Conservation (phyloP, 495 filamentous ascomycete genomes). For the Aspergillus leporis region DNA sequence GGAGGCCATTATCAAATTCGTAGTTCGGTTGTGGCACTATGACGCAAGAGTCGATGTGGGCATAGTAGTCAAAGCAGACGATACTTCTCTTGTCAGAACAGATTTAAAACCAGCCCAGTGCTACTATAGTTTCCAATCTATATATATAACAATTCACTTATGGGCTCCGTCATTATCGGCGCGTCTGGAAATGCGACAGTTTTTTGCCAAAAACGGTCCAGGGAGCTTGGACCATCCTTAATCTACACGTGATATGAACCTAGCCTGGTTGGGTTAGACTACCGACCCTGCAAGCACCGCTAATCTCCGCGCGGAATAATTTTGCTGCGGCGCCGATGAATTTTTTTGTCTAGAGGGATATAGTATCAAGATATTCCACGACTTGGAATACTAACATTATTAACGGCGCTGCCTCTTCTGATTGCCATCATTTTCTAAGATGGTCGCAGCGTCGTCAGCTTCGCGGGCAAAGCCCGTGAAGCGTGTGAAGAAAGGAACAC, state of each 20-base stretch:
- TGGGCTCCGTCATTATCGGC: neutral
- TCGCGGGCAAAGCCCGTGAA: constrained; percentile 66
- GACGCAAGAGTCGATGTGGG: constrained; percentile 14
- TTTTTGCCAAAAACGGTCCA: constrained; percentile 22
- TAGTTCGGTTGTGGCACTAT: constrained; percentile 9
- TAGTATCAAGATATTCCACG: constrained; percentile 21
- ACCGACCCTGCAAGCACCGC: constrained; percentile 17
- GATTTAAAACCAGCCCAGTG: neutral
- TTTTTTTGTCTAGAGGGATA: constrained; percentile 47
- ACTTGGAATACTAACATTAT: constrained; percentile 17
- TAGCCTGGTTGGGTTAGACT: constrained; percentile 15
- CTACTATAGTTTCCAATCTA: neutral
- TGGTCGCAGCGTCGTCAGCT: constrained; percentile 62
- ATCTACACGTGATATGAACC: constrained; percentile 31
- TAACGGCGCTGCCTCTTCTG: constrained; percentile 32
- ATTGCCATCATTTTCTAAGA: constrained; percentile 29
- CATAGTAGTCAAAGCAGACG: constrained; percentile 10
- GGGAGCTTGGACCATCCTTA: constrained; percentile 38
- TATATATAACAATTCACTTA: neutral
- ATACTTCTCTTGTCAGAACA: neutral
- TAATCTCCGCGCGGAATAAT: constrained; percentile 40
- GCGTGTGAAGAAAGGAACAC: constrained; percentile 61
- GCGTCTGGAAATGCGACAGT: constrained; percentile 3
- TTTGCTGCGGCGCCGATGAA: constrained; percentile 38
- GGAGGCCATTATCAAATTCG: constrained; percentile 43